Evolutionary conservation across 768 basidiomycete species (phyloP).

Genomic region (Crepidotus variabilis): DNA sequence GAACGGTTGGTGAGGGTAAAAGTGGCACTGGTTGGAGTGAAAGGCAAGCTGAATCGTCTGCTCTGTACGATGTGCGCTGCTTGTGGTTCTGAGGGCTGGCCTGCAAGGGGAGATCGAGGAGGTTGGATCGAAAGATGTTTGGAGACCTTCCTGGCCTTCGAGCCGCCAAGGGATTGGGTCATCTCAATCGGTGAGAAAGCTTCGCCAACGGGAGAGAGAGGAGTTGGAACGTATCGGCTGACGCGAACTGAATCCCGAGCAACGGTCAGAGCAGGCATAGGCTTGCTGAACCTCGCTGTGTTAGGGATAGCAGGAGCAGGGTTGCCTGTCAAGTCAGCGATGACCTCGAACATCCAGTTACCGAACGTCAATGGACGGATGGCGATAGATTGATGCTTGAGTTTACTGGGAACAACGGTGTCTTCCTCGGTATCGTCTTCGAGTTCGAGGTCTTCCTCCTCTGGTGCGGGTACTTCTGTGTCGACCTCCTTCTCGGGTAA

Average conservation of each 20-base stretch:
- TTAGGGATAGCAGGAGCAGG: conserved; percentile 6
- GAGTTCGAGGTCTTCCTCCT: conserved; percentile 42
- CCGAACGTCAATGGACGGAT: conserved; percentile 59
- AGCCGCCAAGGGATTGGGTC: background rate
- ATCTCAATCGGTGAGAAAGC: background rate
- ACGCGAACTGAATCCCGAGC: background rate
- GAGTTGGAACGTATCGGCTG: background rate
- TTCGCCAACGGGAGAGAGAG: background rate
- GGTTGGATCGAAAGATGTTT: background rate
- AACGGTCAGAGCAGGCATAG: background rate
- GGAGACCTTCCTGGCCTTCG: background rate
- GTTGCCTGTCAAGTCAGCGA: conserved; percentile 57
- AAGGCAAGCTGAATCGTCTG: conserved; percentile 54
- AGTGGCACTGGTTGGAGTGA: conserved; percentile 43
- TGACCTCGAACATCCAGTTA: conserved; percentile 85
- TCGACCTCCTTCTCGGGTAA: conserved; percentile 35
- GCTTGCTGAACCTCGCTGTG: background rate
- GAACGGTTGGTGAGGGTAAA: conserved; percentile 11
- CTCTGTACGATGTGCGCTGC: background rate
- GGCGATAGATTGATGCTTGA: conserved; percentile 39
- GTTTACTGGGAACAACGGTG: conserved; percentile 22
- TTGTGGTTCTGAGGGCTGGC: background rate
- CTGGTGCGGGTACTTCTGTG: conserved; percentile 11
- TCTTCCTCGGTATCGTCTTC: conserved; percentile 42
- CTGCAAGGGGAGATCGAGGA: background rate